Evolutionary conservation across 1,284 basidiomycete species (phyloP), one percentile per base, ranked within the genome.

Genomic region (Ceratobasidium sp.): DNA sequence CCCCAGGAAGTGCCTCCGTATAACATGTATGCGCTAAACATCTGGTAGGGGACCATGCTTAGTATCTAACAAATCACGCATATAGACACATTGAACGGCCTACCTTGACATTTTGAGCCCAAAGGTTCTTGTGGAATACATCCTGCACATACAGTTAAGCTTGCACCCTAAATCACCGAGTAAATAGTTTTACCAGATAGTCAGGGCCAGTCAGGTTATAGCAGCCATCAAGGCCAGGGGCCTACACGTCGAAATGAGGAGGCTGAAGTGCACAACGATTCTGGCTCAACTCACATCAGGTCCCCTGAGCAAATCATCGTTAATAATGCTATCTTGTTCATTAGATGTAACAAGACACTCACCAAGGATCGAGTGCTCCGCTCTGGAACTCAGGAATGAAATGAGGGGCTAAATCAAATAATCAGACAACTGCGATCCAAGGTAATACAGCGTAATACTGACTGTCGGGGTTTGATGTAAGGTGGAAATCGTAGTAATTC

Each of bases 1-100:
- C 89, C 90, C 90, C 90, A 92, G 3, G 86, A 90, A 0, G 90
- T 92, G 38, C 90, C 90, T 15, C 89, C 89, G 72, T 87, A 91
- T 60, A 90, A 74, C 90, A 91, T 91, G 77, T 92, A 92, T 74
- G 88, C 90, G 72, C 84, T 90, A 60, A 91, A 65, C 47, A 65
- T 65, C 60, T 65, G 47, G 27, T 13, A 35, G 15, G 5, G 31
- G 22, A 7, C 7, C 40, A 13, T 17, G 34, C 7, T 53, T 27
- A 27, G 22, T 13, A 3, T 13, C 7, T 27, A 40, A 20, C n/a
- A n/a, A 12, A 25, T 40, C 34, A 42, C 22, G 7, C 22, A 12
- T 15, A 1, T 12, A 13, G 34, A 13, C 3, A 31, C 15, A 1
- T n/a, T n/a, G n/a, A n/a, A n/a, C n/a, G n/a, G n/a, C 5, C 85